Base-by-base conservation (phyloP, 345 rosid genomes). In the Moringa oleifera region DNA sequence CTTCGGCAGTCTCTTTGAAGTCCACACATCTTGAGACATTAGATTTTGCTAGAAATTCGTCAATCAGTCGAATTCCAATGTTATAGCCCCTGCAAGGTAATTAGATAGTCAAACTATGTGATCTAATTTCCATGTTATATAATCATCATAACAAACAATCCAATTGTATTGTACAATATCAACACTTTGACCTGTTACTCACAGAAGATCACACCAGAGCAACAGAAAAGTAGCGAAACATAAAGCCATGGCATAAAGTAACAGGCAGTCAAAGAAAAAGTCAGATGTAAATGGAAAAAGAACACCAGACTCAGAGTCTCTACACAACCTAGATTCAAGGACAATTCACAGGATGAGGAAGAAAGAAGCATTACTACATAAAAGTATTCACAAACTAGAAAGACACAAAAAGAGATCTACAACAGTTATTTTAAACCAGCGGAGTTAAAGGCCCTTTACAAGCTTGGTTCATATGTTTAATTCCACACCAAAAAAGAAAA, bases 41-140 rank as follows among this genome's bases (percentile, higher is more conserved):
- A 47, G 98, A 89, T 75, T 88, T 93, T 47, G 97, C 97, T 25
- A 93, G 76, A 71, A 90, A 90, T 79, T 93, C 96, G 67, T 93
- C 97, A 70, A 90, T 79, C 66, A 88, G 75, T 57, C 94, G 75
- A 63, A 88, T 81, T 51, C 97, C 96, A 65, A 90, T 90, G 55
- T 88, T 93, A 71, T 88, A 88, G 52, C 98, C 98, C 97, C 95
- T 90, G 79, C 70, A 80, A 61, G 56, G 59, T 2, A 64, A 55
- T 45, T 12, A 59, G 17, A 15, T 60, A 58, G 55, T 22, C 61
- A 55, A 24, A 18, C 24, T 55, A 51, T 8, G 18, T 28, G 41
- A 15, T 18, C 58, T 49, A 23, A 58, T 20, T 57, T 52, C 13
- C 15, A 50, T 47, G 25, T 22, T 53, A 18, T 56, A 20, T n/a